phyloP scores from a whole-genome alignment of 2,329 filamentous ascomycete species.

The Ciborinia camelliae region DNA sequence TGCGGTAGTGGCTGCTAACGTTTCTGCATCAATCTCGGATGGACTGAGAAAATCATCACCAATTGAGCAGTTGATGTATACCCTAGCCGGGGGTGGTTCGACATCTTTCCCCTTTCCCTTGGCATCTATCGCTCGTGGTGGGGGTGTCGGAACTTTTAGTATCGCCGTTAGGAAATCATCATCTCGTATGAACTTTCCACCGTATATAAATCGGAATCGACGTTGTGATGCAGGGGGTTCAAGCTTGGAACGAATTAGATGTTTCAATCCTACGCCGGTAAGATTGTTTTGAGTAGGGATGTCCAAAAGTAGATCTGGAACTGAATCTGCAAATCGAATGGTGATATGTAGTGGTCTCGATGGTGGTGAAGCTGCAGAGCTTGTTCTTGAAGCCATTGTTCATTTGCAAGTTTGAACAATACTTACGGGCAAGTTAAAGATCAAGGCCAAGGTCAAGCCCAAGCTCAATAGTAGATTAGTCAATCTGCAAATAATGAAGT shows the following conservation, averaged over 20 bases:
- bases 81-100: constrained; percentile 47
- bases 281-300: constrained; percentile 65
- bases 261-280: constrained; percentile 76
- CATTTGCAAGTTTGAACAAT: neutral
- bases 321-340: constrained; percentile 83
- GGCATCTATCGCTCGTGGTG: constrained; percentile 39
- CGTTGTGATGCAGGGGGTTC: constrained; percentile 58
- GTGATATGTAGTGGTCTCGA: constrained; percentile 62
- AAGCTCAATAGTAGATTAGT: neutral
- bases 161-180: constrained; percentile 62
- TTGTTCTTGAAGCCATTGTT: constrained; percentile 14
- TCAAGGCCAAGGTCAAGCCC: neutral
- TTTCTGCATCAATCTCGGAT: constrained; percentile 67
- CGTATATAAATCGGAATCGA: constrained; percentile 84
- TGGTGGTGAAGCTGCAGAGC: neutral
- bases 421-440: neutral
- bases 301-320: constrained; percentile 78
- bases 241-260: constrained; percentile 72
- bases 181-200: constrained; percentile 82
- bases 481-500: neutral
- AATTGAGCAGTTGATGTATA: constrained; percentile 93
- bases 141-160: constrained; percentile 60
- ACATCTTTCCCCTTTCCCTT: constrained; percentile 68
- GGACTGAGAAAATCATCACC: constrained; percentile 70
- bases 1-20: constrained; percentile 37